Base-by-base conservation (phyloP, 2,329 filamentous ascomycete genomes). In the Trichophyton equinum region DNA sequence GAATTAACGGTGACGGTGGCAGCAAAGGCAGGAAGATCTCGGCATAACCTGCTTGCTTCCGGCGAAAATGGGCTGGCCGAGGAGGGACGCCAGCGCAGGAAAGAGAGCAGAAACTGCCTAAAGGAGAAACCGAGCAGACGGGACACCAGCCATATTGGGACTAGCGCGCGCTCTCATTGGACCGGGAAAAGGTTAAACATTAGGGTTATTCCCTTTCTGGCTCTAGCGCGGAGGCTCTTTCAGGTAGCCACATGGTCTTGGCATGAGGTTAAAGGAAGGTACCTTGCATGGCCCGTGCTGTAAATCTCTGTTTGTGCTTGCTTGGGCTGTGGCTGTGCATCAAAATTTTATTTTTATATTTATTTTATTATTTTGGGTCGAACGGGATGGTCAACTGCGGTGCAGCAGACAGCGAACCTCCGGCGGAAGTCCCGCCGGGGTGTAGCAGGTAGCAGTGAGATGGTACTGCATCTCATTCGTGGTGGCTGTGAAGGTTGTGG, bases 211-310 rank as follows among this genome's bases (percentile, higher is more conserved):
- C 8, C 51, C 51, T 36, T 27, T 55, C 8, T 36, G 15, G 15
- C 25, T 18, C 51, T 55, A 55, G 51, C 51, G 25, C n/a, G 51
- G 51, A 55, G 51, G 51, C 51, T 55, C 51, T 36, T 55, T 55
- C 51, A 55, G 51, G 51, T 36, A 55, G 51, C 51, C 51, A 55
- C 51, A 55, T 55, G 51, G 51, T 55, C 51, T 55, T 55, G 51
- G 51, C 51, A 55, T 55, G 18, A 38, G 51, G n/a, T 55, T 55
- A 33, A 36, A 18, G 51, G n/a, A 53, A 36, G 27, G 25, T 33
- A 33, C 51, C 51, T 55, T 55, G 51, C 51, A 55, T 55, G 51
- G 51, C 51, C 51, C 51, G 51, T 55, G 51, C 27, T 15, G n/a
- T 38, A 55, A 55, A 36, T 55, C 51, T 55, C 51, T 55, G 51